phyloP scores from a whole-genome alignment of 352 stramenopile genomes.

The Pythium biforme region DNA sequence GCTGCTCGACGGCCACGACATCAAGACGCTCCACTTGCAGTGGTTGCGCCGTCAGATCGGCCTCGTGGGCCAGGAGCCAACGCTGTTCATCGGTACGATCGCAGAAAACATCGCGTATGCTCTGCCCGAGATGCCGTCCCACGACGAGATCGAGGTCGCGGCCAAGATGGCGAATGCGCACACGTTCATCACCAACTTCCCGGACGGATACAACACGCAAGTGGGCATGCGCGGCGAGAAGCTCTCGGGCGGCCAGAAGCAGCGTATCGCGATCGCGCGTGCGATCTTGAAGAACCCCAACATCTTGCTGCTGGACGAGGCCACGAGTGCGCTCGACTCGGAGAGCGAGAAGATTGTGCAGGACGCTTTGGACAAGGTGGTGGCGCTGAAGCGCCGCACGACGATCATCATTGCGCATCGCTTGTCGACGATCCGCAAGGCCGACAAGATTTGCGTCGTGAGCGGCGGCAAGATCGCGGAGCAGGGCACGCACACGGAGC shows the following conservation, averaged over 20 bases:
- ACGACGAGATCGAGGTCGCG: constrained; percentile 83
- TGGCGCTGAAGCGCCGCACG: constrained; percentile 63
- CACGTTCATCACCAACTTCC: constrained; percentile 90
- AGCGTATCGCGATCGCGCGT: constrained; percentile 91
- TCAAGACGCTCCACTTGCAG: constrained; percentile 68
- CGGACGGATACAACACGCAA: constrained; percentile 90
- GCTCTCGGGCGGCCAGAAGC: constrained; percentile 59
- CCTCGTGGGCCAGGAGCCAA: constrained; percentile 45
- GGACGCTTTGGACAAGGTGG: constrained; percentile 63
- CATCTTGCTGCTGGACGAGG: constrained; percentile 92
- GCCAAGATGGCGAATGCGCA: constrained; percentile 92
- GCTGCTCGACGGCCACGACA: constrained; percentile 71
- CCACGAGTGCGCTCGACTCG: constrained; percentile 83
- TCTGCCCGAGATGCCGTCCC: constrained; percentile 35
- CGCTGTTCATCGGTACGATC: constrained; percentile 61
- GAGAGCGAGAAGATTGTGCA: constrained; percentile 86
- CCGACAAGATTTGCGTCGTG: constrained; percentile 94
- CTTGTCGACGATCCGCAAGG: constrained; percentile 92
- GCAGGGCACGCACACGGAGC: constrained; percentile 89
- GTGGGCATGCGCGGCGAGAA: constrained; percentile 93
- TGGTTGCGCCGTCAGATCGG: constrained; percentile 62
- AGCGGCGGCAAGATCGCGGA: constrained; percentile 91
- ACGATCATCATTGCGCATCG: constrained; percentile 94
- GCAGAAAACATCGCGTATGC: constrained; percentile 68
- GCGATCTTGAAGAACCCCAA: constrained; percentile 88